phyloP scores from a whole-genome alignment of 768 basidiomycete genomes.

The Lactarius indigo region DNA sequence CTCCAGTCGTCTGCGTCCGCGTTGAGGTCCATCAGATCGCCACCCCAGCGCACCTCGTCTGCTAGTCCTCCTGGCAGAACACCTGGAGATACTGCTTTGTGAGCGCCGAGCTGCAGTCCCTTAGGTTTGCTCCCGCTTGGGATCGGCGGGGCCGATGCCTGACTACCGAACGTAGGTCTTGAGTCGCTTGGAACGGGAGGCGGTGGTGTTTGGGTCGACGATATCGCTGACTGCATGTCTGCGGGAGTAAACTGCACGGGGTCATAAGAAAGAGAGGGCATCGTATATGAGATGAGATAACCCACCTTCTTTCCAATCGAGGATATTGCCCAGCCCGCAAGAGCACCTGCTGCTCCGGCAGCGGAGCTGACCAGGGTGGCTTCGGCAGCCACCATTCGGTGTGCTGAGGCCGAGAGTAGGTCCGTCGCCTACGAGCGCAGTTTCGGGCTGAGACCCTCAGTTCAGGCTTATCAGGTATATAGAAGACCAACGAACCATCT shows the following conservation, averaged over 20 bases:
- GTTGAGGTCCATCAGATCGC: slow-evolving; percentile 89
- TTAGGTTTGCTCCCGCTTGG: slow-evolving; percentile 41
- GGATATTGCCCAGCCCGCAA: slow-evolving; percentile 96
- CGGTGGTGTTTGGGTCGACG: slow-evolving; percentile 1
- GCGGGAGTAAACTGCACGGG: slow-evolving; percentile 8
- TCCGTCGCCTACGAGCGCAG: slow-evolving; percentile 34
- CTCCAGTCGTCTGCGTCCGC: slow-evolving; percentile 96
- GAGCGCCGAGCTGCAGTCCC: slow-evolving; percentile 67
- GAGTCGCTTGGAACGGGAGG: slow-evolving; percentile 21
- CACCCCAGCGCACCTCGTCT: slow-evolving; percentile 53
- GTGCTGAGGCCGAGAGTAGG: slow-evolving; percentile 23
- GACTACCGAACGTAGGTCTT: slow-evolving; percentile 2
- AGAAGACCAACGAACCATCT: slow-evolving; percentile 61
- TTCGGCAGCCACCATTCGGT: slow-evolving; percentile 30
- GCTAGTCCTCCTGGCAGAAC: slow-evolving; percentile 52
- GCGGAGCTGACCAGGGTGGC: slow-evolving; percentile 75
- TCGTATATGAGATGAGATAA: not conserved
- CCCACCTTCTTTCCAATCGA: slow-evolving; percentile 79
- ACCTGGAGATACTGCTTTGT: slow-evolving; percentile 40
- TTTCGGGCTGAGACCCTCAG: slow-evolving; percentile 48
- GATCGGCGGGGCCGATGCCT: slow-evolving; percentile 5
- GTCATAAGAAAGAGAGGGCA: not conserved
- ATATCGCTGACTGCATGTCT: slow-evolving; percentile 13
- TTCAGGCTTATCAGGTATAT: not conserved
- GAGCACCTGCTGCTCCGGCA: slow-evolving; percentile 83